Conservation (phyloP, 805 yeast genomes). For the Ogataea saltuana region DNA sequence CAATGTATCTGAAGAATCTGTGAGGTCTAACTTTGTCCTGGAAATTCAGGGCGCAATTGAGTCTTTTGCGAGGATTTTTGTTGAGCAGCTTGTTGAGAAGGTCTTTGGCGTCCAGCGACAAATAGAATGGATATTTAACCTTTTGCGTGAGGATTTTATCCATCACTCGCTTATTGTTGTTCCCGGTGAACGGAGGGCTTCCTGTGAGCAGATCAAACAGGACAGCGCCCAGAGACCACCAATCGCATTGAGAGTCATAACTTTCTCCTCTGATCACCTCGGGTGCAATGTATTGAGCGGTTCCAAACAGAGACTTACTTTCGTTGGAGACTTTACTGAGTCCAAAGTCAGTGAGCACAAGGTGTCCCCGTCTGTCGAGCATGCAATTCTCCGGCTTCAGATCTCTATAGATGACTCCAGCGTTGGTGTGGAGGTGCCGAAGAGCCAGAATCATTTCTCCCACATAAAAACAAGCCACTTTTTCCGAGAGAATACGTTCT, state of each 20-base stretch:
- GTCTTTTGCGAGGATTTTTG: slow-evolving; percentile 67
- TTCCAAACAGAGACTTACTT: slow-evolving; percentile 65
- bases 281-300: slow-evolving; percentile 89
- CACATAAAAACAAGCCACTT: slow-evolving; percentile 70
- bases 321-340: slow-evolving; percentile 52
- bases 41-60: slow-evolving; percentile 57
- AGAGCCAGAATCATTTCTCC: slow-evolving; percentile 83
- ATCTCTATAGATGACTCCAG: slow-evolving; percentile 86
- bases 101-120: slow-evolving; percentile 80
- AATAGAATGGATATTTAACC: slow-evolving; percentile 68
- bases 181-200: slow-evolving; percentile 86
- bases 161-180: slow-evolving; percentile 70
- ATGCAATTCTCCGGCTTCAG: slow-evolving; percentile 89
- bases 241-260: slow-evolving; percentile 79
- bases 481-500: slow-evolving; percentile 52
- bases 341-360: slow-evolving; percentile 86
- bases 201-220: slow-evolving; percentile 80
- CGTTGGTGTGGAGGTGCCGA: slow-evolving; percentile 63
- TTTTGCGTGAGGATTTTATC: slow-evolving; percentile 73
- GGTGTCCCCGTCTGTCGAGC: slow-evolving; percentile 73
- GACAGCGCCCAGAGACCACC: slow-evolving; percentile 91
- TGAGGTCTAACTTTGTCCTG: slow-evolving; percentile 55
- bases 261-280: slow-evolving; percentile 77
- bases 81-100: slow-evolving; percentile 62
- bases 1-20: slow-evolving; percentile 72